Conservation (phyloP, 768 basidiomycete genomes). For the Boletus rufocinnamomeus region DNA sequence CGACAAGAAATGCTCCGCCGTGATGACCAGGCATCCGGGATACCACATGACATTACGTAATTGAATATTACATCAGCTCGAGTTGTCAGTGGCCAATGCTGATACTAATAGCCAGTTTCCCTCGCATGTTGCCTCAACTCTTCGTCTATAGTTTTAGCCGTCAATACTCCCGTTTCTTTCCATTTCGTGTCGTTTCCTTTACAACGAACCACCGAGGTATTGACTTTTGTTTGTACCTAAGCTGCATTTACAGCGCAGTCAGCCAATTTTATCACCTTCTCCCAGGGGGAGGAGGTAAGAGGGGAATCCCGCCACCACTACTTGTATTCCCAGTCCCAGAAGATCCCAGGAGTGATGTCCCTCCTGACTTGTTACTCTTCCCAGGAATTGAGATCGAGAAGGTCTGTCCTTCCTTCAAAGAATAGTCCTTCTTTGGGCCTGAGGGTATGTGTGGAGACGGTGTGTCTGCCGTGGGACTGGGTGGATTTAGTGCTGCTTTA, state of each 20-base stretch:
- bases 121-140: too few relatives aligned
- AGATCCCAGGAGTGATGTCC: slow-evolving; percentile 42
- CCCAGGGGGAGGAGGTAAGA: slow-evolving; percentile 85
- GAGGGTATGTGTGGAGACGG: slow-evolving; percentile 69
- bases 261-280: slow-evolving; percentile 39
- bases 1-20: slow-evolving; percentile 3
- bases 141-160: not conserved
- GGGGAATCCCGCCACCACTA: slow-evolving; percentile 51
- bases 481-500: slow-evolving; percentile 62
- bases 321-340: slow-evolving; percentile 28
- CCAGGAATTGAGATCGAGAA: slow-evolving; percentile 92
- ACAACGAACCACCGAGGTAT: too few relatives aligned
- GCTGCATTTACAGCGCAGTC: not conserved
- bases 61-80: slow-evolving; percentile 19
- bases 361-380: slow-evolving; percentile 46
- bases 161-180: too few relatives aligned
- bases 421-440: slow-evolving; percentile 91
- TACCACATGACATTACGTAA: slow-evolving; percentile 23
- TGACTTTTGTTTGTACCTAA: not conserved
- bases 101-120: too few relatives aligned
- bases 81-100: too few relatives aligned
- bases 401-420: slow-evolving; percentile 92
- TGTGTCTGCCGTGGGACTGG: slow-evolving; percentile 41
- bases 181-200: too few relatives aligned
- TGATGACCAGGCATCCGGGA: slow-evolving; percentile 10